Conservation (phyloP, 2,329 filamentous ascomycete species). For the Colletotrichum caudatum region DNA sequence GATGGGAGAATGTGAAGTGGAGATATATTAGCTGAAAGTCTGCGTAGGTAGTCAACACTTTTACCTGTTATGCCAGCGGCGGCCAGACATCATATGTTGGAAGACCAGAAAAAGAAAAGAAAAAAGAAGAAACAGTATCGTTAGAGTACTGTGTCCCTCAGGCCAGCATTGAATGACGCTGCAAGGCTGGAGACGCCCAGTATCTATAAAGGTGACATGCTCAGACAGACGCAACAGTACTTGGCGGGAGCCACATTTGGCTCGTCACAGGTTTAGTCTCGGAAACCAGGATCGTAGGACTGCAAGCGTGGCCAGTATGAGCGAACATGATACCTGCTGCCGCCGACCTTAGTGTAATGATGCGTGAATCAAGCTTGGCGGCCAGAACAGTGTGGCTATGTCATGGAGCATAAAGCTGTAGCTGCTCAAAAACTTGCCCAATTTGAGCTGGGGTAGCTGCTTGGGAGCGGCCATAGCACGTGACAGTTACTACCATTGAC, state of each 20-base stretch:
- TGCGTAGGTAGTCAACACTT: too few relatives aligned
- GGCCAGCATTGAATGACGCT: background rate
- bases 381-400: constrained; percentile 14
- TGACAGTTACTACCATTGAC: constrained; percentile 19
- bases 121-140: background rate
- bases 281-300: background rate
- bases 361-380: constrained; percentile 13
- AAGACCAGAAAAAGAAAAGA: background rate
- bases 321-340: background rate
- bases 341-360: constrained; percentile 21
- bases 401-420: background rate
- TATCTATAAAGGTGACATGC: background rate
- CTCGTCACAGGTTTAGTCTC: background rate
- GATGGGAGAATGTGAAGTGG: constrained; percentile 36
- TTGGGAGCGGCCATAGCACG: constrained; percentile 10
- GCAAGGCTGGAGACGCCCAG: background rate
- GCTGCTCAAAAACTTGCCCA: constrained; percentile 11
- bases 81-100: background rate
- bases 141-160: background rate
- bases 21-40: constrained; percentile 23
- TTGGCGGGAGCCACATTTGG: constrained; percentile 1
- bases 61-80: rapidly evolving
- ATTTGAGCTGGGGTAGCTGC: background rate
- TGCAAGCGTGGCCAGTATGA: background rate
- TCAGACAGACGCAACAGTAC: background rate